Base-by-base conservation (phyloP, 768 basidiomycete genomes). In the Candolleomyces eurysporus region DNA sequence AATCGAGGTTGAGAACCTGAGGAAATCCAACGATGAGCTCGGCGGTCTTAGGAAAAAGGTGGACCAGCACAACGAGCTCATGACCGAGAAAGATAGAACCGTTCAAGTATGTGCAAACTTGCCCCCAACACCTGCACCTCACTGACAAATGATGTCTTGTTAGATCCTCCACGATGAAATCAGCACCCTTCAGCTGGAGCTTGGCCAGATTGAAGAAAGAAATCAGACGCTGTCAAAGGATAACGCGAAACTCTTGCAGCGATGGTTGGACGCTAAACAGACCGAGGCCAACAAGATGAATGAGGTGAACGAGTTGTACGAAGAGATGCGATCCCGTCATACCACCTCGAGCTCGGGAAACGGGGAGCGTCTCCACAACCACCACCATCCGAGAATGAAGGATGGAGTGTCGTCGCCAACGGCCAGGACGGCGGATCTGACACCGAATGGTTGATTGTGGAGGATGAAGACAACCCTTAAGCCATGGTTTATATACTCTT, bases 221-320 rank as follows among this genome's bases (percentile, higher is more conserved):
- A 97, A 96, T 71, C 81, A 86, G 68, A 88, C 80, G n/a, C 83
- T 99, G 39, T 86, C 86, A 54, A 90, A 89, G 67, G 96, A 99
- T 73, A 99, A 99, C 67, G 95, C 95, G 26, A 90, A 93, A 68
- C 85, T 99, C 30, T 82, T 98, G 1, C 94, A 97, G 72, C 89
- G 96, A 17, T 99, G 97, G 96, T 82, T 98, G 9, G 97, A 98
- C 68, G 89, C 90, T 65, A 97, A 97, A 76, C 94, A 97, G 71
- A 77, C 82, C 13, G 95, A 96, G 68, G 96, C 91, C 9, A 94
- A 95, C 73, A 88, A 88, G 75, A 92, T 99, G 91, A 98, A 98
- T 75, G 91, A 92, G 67, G 93, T 90, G 14, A 93, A 94, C 71
- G 82, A 90, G 60, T 92, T 92, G 72, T 94, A 94, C 68, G 92